These are phyloP conservation scores for Xylariaceae sp. DNA, from an alignment of 2,329 filamentous ascomycete genomes.

Conservation along the genomic window DNA sequence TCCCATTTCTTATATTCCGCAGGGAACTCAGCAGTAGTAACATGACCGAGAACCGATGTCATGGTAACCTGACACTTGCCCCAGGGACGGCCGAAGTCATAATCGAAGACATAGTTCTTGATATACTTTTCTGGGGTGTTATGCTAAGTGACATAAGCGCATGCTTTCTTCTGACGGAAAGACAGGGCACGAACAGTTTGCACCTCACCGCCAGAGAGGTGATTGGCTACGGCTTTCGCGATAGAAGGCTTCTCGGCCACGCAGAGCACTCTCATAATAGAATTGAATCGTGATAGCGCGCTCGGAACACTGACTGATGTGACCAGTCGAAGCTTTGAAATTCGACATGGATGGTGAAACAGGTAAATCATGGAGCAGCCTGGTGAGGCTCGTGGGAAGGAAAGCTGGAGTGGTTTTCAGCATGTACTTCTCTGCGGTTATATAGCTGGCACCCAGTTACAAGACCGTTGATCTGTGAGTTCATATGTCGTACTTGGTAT, in stretches of 20 bases:
- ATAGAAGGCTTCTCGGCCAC: slow-evolving; percentile 93
- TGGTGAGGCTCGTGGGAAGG: not conserved
- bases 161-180: slow-evolving; percentile 20
- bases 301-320: slow-evolving; percentile 20
- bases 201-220: slow-evolving; percentile 79
- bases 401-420: not conserved
- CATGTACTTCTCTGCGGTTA: not conserved
- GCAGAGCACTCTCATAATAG: slow-evolving; percentile 67
- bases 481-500: not conserved
- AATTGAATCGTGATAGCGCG: slow-evolving; percentile 28
- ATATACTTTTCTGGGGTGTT: slow-evolving; percentile 77
- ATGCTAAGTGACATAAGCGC: slow-evolving; percentile 55
- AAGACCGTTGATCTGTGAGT: not conserved
- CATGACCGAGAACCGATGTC: slow-evolving; percentile 90
- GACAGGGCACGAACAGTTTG: slow-evolving; percentile 65
- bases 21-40: slow-evolving; percentile 81
- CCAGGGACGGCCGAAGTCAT: slow-evolving; percentile 83
- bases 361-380: slow-evolving; percentile 24
- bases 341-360: slow-evolving; percentile 23
- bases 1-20: slow-evolving; percentile 78
- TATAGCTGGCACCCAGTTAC: not conserved
- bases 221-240: slow-evolving; percentile 88
- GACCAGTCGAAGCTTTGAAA: slow-evolving; percentile 21
- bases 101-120: slow-evolving; percentile 94
- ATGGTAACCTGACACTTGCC: slow-evolving; percentile 86